These are phyloP conservation scores for Cucurbita maxima DNA, from an alignment of 306 rosid species.

Conservation along the genomic window DNA sequence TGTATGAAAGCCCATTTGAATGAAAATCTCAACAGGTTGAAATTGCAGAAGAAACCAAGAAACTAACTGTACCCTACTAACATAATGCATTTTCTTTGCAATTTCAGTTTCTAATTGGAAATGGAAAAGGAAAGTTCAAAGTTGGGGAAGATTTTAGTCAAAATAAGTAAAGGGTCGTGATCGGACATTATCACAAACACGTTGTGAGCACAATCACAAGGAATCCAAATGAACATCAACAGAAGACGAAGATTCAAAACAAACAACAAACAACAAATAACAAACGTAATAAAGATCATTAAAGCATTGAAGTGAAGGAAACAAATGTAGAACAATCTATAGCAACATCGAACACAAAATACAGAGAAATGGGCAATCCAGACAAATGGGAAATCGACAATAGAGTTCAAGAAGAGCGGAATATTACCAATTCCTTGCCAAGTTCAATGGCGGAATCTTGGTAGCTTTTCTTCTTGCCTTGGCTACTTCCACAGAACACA, in stretches of 20 bases:
- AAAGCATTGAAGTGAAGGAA: neutral
- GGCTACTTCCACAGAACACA: conserved; percentile 98
- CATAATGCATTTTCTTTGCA: neutral
- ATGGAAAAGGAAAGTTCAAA: neutral
- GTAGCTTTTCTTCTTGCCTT: conserved; percentile 80
- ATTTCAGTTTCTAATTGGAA: neutral
- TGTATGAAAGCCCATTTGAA: neutral
- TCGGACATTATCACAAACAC: neutral
- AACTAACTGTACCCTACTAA: neutral
- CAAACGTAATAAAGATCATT: neutral
- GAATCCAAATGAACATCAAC: neutral
- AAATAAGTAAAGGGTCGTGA: neutral
- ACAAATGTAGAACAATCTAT: neutral
- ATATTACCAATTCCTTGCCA: conserved; percentile 82
- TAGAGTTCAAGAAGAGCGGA: neutral
- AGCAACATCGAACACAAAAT: neutral
- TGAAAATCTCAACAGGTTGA: too few relatives aligned
- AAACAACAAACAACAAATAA: neutral
- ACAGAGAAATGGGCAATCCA: neutral
- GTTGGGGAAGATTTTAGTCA: neutral
- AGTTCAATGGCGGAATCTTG: conserved; percentile 94
- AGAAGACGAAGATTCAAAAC: neutral
- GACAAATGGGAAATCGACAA: neutral
- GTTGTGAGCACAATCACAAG: neutral
- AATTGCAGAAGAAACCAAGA: neutral